phyloP scores from a whole-genome alignment of 1,284 basidiomycete genomes.

The Rhodotorula mucilaginosa region DNA sequence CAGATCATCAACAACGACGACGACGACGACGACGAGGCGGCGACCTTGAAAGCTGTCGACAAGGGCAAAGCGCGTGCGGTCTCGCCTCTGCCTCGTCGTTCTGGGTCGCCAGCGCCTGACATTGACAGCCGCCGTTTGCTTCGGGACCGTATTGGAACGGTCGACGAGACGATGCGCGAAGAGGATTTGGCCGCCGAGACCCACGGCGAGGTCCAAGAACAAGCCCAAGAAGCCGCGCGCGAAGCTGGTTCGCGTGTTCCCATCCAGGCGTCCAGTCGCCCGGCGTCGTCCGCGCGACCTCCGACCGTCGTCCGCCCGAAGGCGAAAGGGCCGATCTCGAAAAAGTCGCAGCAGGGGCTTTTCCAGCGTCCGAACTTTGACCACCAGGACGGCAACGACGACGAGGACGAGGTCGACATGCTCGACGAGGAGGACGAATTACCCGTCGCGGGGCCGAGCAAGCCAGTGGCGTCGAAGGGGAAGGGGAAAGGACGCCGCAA shows the following conservation, averaged over 20 bases:
- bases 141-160: no score
- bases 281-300: background rate
- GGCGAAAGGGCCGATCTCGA: background rate
- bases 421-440: background rate
- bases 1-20: background rate
- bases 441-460: background rate
- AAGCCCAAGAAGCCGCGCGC: background rate
- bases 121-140: no score
- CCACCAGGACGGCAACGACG: background rate
- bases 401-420: background rate
- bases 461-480: background rate
- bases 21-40: background rate
- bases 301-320: background rate
- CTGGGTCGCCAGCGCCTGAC: no score
- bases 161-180: background rate
- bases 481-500: background rate
- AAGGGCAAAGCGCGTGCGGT: background rate
- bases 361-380: background rate
- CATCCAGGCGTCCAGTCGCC: background rate
- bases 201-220: background rate
- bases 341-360: no score
- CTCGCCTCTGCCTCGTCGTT: background rate
- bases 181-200: background rate
- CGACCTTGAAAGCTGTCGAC: background rate
- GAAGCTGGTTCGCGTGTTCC: background rate